Conservation (phyloP, 2,329 filamentous ascomycete species). For the Colletotrichum tropicicola region DNA sequence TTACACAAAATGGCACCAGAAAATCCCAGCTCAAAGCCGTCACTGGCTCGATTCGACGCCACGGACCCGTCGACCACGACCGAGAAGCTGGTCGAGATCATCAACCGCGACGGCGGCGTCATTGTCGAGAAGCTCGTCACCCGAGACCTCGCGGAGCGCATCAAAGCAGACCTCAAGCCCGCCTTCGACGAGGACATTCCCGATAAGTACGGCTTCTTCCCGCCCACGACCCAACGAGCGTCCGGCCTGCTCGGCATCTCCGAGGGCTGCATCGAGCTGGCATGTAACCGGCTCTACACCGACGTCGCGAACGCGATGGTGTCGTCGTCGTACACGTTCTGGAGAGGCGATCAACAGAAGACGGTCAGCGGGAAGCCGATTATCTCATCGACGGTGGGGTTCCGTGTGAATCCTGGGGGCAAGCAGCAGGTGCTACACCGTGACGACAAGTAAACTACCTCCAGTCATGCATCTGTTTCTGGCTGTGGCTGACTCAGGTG, state of each 20-base stretch:
- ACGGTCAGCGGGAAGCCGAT: conserved; percentile 45
- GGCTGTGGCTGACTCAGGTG: not conserved
- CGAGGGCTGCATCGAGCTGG: conserved; percentile 46
- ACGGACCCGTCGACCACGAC: conserved; percentile 33
- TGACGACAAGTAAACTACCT: conserved; percentile 38
- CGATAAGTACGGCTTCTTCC: conserved; percentile 50
- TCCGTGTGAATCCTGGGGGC: conserved; percentile 49
- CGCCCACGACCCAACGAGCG: conserved; percentile 47
- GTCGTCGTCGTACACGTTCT: conserved; percentile 45
- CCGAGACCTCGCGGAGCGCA: conserved; percentile 40
- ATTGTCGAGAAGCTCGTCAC: conserved; percentile 47
- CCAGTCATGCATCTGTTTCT: no score
- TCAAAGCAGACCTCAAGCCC: conserved; percentile 46
- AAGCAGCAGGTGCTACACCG: conserved; percentile 48
- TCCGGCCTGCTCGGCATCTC: conserved; percentile 48
- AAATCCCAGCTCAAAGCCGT: not conserved
- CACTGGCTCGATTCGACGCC: conserved; percentile 26
- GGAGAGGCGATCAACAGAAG: conserved; percentile 42
- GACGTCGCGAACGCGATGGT: conserved; percentile 43
- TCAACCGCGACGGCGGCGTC: conserved; percentile 44
- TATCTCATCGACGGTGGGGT: conserved; percentile 46
- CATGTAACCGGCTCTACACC: conserved; percentile 44
- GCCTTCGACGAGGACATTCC: conserved; percentile 45
- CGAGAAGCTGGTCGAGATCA: conserved; percentile 32
- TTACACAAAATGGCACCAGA: conserved; percentile 2